phyloP scores from a whole-genome alignment of 345 rosid species.

The Populus davidiana region DNA sequence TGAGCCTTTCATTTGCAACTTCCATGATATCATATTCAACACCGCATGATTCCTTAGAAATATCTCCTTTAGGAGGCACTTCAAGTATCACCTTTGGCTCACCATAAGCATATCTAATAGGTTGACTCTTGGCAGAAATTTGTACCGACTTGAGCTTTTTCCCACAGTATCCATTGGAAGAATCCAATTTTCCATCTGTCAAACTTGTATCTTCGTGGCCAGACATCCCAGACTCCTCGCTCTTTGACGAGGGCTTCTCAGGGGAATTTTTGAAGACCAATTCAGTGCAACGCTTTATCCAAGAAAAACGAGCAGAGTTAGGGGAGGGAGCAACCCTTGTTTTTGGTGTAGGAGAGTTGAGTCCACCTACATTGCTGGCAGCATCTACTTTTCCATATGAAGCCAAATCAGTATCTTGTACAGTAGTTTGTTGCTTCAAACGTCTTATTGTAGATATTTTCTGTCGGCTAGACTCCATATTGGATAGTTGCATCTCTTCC shows the following conservation, averaged over 20 bases:
- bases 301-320: slow-evolving; percentile 57
- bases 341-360: slow-evolving; percentile 37
- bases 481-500: slow-evolving; percentile 63
- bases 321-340: slow-evolving; percentile 33
- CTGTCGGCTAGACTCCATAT: slow-evolving; percentile 51
- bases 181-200: slow-evolving; percentile 24
- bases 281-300: slow-evolving; percentile 70
- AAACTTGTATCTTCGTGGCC: slow-evolving; percentile 26
- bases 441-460: slow-evolving; percentile 48
- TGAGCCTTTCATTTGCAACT: slow-evolving; percentile 25
- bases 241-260: slow-evolving; percentile 33
- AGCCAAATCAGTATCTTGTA: slow-evolving; percentile 38
- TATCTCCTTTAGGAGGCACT: slow-evolving; percentile 34
- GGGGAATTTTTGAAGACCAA: slow-evolving; percentile 63
- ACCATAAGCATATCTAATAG: slow-evolving; percentile 22
- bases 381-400: slow-evolving; percentile 28
- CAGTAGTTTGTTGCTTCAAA: slow-evolving; percentile 37
- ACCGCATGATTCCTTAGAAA: slow-evolving; percentile 10
- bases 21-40: slow-evolving; percentile 25
- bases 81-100: slow-evolving; percentile 54
- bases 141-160: slow-evolving; percentile 16
- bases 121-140: slow-evolving; percentile 14
- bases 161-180: slow-evolving; percentile 18
- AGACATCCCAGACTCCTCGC: slow-evolving; percentile 29
- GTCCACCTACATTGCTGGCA: slow-evolving; percentile 38